These are phyloP conservation scores for Pestalotiopsis sp. DNA, from an alignment of 2,329 filamentous ascomycete genomes.

Conservation along the genomic window DNA sequence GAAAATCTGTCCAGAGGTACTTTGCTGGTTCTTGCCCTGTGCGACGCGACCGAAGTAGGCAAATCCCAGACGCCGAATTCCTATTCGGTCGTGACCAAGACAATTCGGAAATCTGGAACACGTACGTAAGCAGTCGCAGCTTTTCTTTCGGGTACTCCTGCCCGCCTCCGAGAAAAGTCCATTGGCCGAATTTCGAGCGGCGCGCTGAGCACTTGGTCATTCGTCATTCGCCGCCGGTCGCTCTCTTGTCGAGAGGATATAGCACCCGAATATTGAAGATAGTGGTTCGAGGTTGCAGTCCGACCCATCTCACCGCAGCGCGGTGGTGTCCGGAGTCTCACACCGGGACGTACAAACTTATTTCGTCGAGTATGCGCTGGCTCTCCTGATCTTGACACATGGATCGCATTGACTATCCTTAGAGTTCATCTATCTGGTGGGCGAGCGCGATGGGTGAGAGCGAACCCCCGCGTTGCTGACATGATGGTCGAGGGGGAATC, in stretches of 20 bases:
- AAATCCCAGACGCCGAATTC: background rate
- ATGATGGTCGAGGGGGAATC: background rate
- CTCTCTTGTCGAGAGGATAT: background rate
- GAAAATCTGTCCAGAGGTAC: background rate
- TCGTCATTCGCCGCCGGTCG: background rate
- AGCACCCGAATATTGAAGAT: background rate
- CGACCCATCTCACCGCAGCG: constrained; percentile 2
- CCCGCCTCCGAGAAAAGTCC: background rate
- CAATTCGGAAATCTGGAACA: background rate
- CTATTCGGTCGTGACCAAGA: background rate
- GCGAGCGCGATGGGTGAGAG: background rate
- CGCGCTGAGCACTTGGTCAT: background rate
- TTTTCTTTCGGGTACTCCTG: constrained; percentile 4
- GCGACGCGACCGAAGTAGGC: background rate
- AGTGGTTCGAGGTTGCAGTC: background rate
- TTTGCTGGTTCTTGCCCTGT: background rate
- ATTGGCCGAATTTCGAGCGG: constrained; percentile 6
- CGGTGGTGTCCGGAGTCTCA: constrained; percentile 8
- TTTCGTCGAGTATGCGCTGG: background rate
- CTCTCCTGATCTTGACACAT: background rate
- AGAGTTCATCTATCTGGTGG: background rate
- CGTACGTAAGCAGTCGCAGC: background rate
- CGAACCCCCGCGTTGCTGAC: constrained; percentile 5
- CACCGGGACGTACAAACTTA: constrained; percentile 9
- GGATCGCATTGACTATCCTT: background rate